phyloP scores from a whole-genome alignment of 495 filamentous ascomycete genomes.

The Podospora fimiseda region DNA sequence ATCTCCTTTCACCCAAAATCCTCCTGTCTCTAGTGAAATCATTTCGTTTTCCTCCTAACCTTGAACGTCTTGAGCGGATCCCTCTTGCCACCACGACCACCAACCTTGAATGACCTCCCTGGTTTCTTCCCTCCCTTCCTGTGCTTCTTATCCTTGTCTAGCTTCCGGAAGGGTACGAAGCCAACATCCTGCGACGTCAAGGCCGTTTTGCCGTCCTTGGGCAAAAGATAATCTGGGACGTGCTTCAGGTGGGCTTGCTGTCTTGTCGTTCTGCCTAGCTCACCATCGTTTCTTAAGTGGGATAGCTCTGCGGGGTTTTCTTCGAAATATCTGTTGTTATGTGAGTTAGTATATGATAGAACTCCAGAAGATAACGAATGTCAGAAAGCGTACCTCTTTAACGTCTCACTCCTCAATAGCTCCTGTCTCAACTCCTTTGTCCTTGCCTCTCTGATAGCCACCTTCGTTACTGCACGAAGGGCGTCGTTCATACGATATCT shows the following conservation, averaged over 20 bases:
- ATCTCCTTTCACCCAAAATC: too few relatives aligned
- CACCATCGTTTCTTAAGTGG: constrained; percentile 85
- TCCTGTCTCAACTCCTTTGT: constrained; percentile 82
- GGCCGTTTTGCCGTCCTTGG: constrained; percentile 64
- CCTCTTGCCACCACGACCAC: constrained; percentile 49
- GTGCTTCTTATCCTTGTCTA: constrained; percentile 60
- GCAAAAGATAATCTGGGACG: constrained; percentile 91
- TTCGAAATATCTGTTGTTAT: constrained; percentile 64
- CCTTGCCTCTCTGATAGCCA: constrained; percentile 84
- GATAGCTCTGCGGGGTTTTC: constrained; percentile 88
- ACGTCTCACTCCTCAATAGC: constrained; percentile 82
- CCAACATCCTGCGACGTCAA: constrained; percentile 56
- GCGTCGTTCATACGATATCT: constrained; percentile 89
- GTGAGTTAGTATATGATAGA: neutral
- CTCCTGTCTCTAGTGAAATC: too few relatives aligned
- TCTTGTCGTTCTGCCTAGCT: constrained; percentile 63
- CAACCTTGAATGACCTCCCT: constrained; percentile 46
- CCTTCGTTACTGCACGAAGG: constrained; percentile 68
- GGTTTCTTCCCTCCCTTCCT: constrained; percentile 62
- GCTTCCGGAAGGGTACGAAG: constrained; percentile 72
- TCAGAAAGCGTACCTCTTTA: constrained; percentile 56
- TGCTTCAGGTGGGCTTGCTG: constrained; percentile 88
- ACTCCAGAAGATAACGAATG: neutral
- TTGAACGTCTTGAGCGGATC: constrained; percentile 93
- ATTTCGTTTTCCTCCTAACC: constrained; percentile 42